These are phyloP conservation scores for Colletotrichum sp. DNA, from an alignment of 2,329 filamentous ascomycete species.

Conservation along the genomic window DNA sequence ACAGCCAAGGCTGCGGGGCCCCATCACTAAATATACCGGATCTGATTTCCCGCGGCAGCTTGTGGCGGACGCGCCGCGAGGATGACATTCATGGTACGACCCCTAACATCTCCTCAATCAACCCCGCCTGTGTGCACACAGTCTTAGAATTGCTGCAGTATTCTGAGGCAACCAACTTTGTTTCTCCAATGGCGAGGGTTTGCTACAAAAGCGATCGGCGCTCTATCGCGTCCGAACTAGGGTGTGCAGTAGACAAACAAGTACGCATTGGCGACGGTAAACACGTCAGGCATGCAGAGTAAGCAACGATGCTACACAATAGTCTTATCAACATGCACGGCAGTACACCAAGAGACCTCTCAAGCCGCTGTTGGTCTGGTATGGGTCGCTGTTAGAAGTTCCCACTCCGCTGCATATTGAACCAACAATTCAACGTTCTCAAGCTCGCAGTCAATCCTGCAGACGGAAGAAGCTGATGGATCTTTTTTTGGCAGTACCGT, in stretches of 20 bases:
- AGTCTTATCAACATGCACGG: neutral
- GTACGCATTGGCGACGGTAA: rapidly evolving
- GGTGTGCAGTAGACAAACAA: rapidly evolving
- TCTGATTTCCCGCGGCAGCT: neutral
- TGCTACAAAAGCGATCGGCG: neutral
- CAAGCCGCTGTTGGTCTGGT: neutral
- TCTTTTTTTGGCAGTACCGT: no score
- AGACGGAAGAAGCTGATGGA: no score
- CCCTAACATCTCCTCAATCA: neutral
- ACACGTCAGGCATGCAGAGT: neutral
- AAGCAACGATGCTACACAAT: neutral
- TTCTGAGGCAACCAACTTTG: neutral
- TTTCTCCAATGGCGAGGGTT: neutral
- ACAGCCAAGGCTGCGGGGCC: neutral
- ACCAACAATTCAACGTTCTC: neutral
- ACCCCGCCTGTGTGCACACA: neutral
- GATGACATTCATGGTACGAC: neutral
- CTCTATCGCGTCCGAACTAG: neutral
- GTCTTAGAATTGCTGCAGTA: rapidly evolving
- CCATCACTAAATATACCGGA: neutral
- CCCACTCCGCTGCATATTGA: neutral
- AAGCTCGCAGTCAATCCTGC: no score
- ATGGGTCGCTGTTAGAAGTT: rapidly evolving
- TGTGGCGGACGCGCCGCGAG: rapidly evolving
- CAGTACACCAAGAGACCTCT: neutral